Evolutionary conservation across 192 early-diverging fungal species (phyloP).

Genomic region (Backusella morwellensis): DNA sequence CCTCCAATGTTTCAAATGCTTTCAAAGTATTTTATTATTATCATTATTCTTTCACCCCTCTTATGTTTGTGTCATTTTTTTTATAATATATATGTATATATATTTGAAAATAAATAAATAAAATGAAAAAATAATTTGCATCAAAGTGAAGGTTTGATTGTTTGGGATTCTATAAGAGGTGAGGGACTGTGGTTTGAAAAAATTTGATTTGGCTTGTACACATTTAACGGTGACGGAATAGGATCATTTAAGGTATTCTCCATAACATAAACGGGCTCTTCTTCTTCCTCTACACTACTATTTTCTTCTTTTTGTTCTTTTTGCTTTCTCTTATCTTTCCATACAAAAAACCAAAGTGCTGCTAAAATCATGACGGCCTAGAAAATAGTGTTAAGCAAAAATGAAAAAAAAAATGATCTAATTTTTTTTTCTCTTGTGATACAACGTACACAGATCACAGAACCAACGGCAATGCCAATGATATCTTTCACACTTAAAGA

Average conservation of each 20-base stretch:
- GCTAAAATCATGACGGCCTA: not conserved
- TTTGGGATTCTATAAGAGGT: not conserved
- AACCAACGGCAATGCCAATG: not conserved
- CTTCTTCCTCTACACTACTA: not conserved
- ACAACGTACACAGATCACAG: conserved; percentile 3
- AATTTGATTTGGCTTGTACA: not conserved
- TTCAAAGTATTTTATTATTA: not conserved
- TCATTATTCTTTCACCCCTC: not conserved
- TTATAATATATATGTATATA: not conserved
- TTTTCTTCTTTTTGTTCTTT: not conserved
- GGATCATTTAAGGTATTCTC: not conserved
- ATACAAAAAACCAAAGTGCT: not conserved
- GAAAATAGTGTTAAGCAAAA: not conserved
- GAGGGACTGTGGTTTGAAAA: not conserved
- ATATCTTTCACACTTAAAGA: not conserved
- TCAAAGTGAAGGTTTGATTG: conserved; percentile 2
- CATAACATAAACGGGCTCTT: not conserved
- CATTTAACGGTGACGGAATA: not conserved
- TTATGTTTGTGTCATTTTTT: conserved; percentile 5
- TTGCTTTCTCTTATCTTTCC: not conserved
- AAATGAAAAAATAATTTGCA: not conserved
- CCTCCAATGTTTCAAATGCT: not conserved
- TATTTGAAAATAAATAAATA: not conserved
- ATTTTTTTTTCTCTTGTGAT: not conserved
- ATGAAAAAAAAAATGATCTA: not conserved